Base-by-base conservation (phyloP, 208 protist species). In the Borovskyia barvae region DNA sequence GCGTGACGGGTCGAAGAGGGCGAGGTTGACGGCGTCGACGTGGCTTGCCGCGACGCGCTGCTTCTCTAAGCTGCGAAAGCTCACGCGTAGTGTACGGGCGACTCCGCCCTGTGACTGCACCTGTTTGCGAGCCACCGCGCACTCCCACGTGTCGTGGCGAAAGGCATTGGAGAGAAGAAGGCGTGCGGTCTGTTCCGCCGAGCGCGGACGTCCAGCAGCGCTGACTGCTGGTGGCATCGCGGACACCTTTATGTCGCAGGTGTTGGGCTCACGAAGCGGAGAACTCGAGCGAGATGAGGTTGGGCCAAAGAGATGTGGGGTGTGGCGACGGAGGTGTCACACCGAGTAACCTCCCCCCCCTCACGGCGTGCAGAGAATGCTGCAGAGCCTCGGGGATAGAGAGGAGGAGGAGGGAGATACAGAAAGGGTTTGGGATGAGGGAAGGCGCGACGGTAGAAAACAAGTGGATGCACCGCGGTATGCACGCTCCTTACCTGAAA, bases 111-210 rank as follows among this genome's bases (percentile, higher is more conserved):
- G 59, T 1, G 61, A 78, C 45, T 52, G 48, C 12, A 82, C 65
- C 49, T 63, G 58, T 42, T 72, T 66, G 5, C 52, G 53, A 3
- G 82, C 77, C 19, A 75, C 65, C 19, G 46, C 75, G 45, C 66
- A 77, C 54, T 95, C 89, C 77, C 77, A 92, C 19, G 89, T 93
- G 57, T 95, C 89, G 60, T 95, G 80, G 35, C 89, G 77, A 24
- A 93, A 88, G 29, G 85, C 89, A 56, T 79, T 92, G 25, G 85
- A 91, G 11, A 95, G 75, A 14, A 95, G 77, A 32, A 90, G 69
- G 4, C 89, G 83, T 11, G 85, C 84, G 22, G 77, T 86, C 60
- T 95, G 85, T 75, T 92, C 80, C 42, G 89, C 89, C 1, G 83
- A 92, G 43, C 85, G 83, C 29, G 77, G 71, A 19, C 67, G 55